Evolutionary conservation across 225 moss, liverwort and hornwort genomes (phyloP), one percentile per base, ranked within the genome.

Genomic region (Sphagnum contortum): DNA sequence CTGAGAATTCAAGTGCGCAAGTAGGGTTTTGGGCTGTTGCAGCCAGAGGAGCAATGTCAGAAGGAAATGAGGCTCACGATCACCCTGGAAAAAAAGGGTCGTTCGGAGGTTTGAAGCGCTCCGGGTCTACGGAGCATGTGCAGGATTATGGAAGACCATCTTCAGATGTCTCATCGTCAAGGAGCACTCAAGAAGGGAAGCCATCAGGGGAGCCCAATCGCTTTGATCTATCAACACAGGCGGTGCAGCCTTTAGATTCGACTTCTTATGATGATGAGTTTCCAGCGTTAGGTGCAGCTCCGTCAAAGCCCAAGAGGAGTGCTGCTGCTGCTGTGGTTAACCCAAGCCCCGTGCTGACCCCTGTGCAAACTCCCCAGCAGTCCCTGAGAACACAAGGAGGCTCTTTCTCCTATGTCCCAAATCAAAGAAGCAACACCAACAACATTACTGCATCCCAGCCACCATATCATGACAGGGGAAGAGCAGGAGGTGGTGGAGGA

Each of bases 71-170:
- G 29, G 29, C 29, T 29, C 29, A 29, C 29, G 29, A 29, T 29
- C 29, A 29, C 29, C 29, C 29, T 29, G 76, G 47, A 1, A 71
- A 47, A 60, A 70, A 57, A 61, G 76, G 68, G 4, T 83, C 83
- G 2, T 80, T 83, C 3, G 83, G 80, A 3, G 83, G 80, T 63
- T 58, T 74, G 45, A 75, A 71, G 49, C 12, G 68, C 58, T 8
- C 29, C 12, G 11, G 61, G 48, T 9, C 57, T 4, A 14, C 45
- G 48, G 3, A 47, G 11, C 11, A 10, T 45, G 6, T 48, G 48
- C 8, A 47, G 46, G 48, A 48, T 4, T 61, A 61, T 8, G 44
- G 61, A 12, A 48, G 48, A 47, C 29, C 5, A 5, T 14, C 12
- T 58, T 13, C 57, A 11, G 12, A 5, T 58, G 12, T 14, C 11